Percentiles rank a stretch among this genome's conserved stretches.
Conservation (phyloP, 2,329 filamentous ascomycete genomes). For the Aspergillus sp. region DNA sequence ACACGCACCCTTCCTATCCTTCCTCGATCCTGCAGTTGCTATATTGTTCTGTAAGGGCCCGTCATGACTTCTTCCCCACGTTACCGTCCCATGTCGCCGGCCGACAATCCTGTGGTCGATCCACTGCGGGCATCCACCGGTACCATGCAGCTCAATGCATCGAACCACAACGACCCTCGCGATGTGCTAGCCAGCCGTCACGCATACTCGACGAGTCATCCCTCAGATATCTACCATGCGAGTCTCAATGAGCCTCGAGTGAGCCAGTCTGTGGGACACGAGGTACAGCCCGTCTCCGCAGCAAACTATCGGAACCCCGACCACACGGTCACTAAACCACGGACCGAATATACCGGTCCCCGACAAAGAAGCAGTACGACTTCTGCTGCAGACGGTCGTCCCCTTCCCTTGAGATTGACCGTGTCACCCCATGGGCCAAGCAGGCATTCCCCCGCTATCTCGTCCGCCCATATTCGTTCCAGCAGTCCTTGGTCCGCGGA, state of each 20-base stretch:
- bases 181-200: slow-evolving; percentile 20
- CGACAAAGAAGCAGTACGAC: slow-evolving; percentile 29
- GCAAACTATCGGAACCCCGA: slow-evolving; percentile 24
- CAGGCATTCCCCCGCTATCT: slow-evolving; percentile 21
- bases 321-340: slow-evolving; percentile 21
- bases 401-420: slow-evolving; percentile 18
- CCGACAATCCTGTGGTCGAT: slow-evolving; percentile 24
- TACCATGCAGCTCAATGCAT: slow-evolving; percentile 27
- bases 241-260: slow-evolving; percentile 21
- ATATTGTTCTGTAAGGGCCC: slow-evolving; percentile 1
- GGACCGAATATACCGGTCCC: slow-evolving; percentile 31
- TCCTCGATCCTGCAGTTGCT: neutral
- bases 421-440: slow-evolving; percentile 16
- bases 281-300: slow-evolving; percentile 27
- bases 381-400: slow-evolving; percentile 20
- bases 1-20: no score
- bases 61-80: slow-evolving; percentile 24
- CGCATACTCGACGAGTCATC: slow-evolving; percentile 24
- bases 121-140: slow-evolving; percentile 36
- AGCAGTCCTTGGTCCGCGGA: slow-evolving; percentile 25
- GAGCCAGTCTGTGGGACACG: slow-evolving; percentile 19
- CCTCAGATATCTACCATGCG: slow-evolving; percentile 23
- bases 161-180: slow-evolving; percentile 23
- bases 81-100: slow-evolving; percentile 29
- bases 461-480: slow-evolving; percentile 22